Percentiles rank a stretch among this genome's conserved stretches.
Evolutionary conservation across 2,329 filamentous ascomycete genomes (phyloP).

Genomic region (Calonectria naviculata): DNA sequence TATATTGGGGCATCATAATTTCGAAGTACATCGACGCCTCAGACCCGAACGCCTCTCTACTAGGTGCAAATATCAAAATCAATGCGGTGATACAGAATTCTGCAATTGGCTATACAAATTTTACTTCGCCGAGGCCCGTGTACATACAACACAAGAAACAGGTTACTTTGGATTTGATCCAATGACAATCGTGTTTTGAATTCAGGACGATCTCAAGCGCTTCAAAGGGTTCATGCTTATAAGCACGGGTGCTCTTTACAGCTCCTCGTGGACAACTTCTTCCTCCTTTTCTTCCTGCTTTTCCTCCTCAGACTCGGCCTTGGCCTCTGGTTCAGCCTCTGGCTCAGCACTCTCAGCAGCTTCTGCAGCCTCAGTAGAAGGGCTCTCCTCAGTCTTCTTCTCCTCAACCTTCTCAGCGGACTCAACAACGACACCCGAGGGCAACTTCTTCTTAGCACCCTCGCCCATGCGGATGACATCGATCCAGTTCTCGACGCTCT

Average conservation of each 20-base stretch:
- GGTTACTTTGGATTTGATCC: background rate
- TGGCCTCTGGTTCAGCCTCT: background rate
- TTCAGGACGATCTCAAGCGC: background rate
- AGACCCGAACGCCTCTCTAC: too few relatives aligned
- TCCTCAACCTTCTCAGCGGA: constrained; percentile 36
- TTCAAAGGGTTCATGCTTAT: background rate
- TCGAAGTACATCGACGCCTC: too few relatives aligned
- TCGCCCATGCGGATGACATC: constrained; percentile 93
- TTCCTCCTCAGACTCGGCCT: constrained; percentile 25
- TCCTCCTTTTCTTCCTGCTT: constrained; percentile 41
- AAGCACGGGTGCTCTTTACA: constrained; percentile 47
- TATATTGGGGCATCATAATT: too few relatives aligned
- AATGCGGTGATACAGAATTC: too few relatives aligned
- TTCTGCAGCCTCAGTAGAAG: constrained; percentile 40
- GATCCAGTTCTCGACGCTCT: constrained; percentile 84
- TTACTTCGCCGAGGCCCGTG: too few relatives aligned
- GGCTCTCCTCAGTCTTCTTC: constrained; percentile 33
- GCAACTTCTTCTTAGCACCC: constrained; percentile 80
- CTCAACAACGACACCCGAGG: constrained; percentile 66
- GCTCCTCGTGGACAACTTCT: constrained; percentile 58
- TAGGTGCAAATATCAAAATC: too few relatives aligned
- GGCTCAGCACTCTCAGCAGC: constrained; percentile 30
- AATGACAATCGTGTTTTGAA: background rate
- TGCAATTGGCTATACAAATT: too few relatives aligned
- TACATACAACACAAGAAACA: too few relatives aligned